Base-by-base conservation (phyloP, 169 alveolate species). In the Eimeria necatrix region DNA sequence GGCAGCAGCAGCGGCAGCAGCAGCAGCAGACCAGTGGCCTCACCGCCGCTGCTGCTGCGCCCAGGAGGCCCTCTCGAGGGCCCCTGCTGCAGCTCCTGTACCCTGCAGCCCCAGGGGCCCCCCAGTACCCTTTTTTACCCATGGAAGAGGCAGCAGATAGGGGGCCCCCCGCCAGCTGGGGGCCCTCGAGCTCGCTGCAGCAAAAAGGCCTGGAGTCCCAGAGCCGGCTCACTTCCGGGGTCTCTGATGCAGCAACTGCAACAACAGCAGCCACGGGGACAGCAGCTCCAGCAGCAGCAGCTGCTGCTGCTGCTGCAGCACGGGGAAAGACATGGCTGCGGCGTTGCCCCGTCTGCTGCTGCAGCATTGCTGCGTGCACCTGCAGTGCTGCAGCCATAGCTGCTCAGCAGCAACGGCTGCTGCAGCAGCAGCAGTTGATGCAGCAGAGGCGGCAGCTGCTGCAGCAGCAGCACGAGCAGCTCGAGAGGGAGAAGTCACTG, bases 161-260 rank as follows among this genome's bases (percentile, higher is more conserved):
- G 90, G 92, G 92, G 78, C 80, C 92, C 92, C 80, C 92, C 9
- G 59, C 80, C 59, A 84, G 92, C 78, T 84, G 92, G 92, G 80
- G 92, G 64, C 92, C 78, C 52, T 26, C 92, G 49, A 4, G 71
- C 51, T 22, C 24, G 80, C 49, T 60, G 56, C 26, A 9, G 26
- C 4, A 14, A 7, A 60, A 56, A 6, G n/a, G 26, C 26, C 8
- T 2, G 4, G 92, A 59, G 3, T 41, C n/a, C 16, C 46, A 41
- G 26, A 53, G 92, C 92, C 41, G 92, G 32, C 78, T 60, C 4
- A 60, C 10, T 10, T 84, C 92, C 6, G 80, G 78, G 59, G 52
- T 14, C 18, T 84, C 92, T 3, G 92, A 84, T 9, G 92, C 78
- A 59, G 80, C 92, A 41, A 84, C 92, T 32, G 92, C 78, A 53